phyloP scores from a whole-genome alignment of 2,329 filamentous ascomycete genomes.

The Colletotrichum agaves region DNA sequence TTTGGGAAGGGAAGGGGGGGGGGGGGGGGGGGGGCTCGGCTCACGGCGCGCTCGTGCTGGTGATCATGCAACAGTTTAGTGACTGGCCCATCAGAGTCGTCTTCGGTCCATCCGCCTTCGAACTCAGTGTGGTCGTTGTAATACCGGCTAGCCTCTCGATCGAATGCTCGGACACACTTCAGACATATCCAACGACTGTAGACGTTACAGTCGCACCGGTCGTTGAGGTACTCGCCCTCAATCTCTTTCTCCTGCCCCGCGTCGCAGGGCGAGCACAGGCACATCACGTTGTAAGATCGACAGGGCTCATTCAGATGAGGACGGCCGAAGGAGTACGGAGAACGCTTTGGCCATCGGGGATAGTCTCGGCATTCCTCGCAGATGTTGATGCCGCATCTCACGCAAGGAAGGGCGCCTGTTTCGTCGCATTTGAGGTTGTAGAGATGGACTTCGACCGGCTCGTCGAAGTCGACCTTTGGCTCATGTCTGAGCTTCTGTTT shows the following conservation, averaged over 20 bases:
- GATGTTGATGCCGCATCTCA: slow-evolving; percentile 23
- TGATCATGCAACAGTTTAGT: slow-evolving; percentile 13
- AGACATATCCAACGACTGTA: slow-evolving; percentile 32
- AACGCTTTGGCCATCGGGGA: background rate
- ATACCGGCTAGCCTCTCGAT: background rate
- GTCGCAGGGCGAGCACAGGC: slow-evolving; percentile 30
- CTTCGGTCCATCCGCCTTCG: background rate
- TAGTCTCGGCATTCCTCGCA: slow-evolving; percentile 36
- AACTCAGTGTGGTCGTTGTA: slow-evolving; percentile 12
- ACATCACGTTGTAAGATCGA: slow-evolving; percentile 26
- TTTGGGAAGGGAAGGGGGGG: background rate
- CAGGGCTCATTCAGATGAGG: slow-evolving; percentile 17
- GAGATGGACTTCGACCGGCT: slow-evolving; percentile 27
- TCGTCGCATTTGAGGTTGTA: slow-evolving; percentile 28
- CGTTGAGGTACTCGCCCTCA: slow-evolving; percentile 12
- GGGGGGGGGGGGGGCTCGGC: too few relatives aligned
- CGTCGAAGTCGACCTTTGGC: slow-evolving; percentile 1
- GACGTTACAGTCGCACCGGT: slow-evolving; percentile 33
- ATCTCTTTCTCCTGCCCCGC: slow-evolving; percentile 11
- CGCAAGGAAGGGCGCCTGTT: slow-evolving; percentile 10
- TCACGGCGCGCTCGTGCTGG: background rate
- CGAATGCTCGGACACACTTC: background rate
- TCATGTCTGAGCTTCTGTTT: background rate
- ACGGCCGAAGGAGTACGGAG: slow-evolving; percentile 6
- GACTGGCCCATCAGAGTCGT: background rate